Base-by-base conservation (phyloP, 164 flowering plant genomes). In the Kingdonia uniflora region DNA sequence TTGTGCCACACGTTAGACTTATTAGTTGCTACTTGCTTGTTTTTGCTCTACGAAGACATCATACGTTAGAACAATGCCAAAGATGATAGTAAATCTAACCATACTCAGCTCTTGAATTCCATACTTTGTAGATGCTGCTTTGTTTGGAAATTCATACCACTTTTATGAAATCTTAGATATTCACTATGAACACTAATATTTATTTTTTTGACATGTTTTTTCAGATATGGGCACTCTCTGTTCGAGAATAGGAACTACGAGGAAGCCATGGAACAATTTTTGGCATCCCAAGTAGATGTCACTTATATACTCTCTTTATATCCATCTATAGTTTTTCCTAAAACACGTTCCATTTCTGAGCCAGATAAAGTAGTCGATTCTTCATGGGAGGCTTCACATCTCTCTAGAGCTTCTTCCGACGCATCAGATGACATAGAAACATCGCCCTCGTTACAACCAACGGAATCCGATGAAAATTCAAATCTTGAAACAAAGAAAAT, bases 211-310 rank as follows among this genome's bases (percentile, higher is more conserved):
- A 10, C 6, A 22, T 56, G 22, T 51, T 62, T 64, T 38, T 65
- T 62, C 79, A 84, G 91, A 65, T 94, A 82, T 74, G 99, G 92
- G 42, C 97, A 87, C 65, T 67, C 79, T 71, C 76, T 94, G 26
- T 89, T 85, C 68, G 95, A 94, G 38, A 94, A 73, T 72, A 87
- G 84, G 50, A 79, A 75, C 85, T 87, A 89, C 59, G 97, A 94
- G 74, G 94, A 89, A 57, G 97, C 99, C 52, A 89, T 94, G 97
- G 97, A 94, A 54, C 96, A 94, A 47, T 94, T 94, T 74, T 51
- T 74, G 66, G 87, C 82, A 61, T 90, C 99, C 66, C 92, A 84
- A 76, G 95, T 85, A 11, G 95, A 94, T 59, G 80, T 89, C 52
- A 83, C 86, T 11, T 83, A 87, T 68, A 92, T 89, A 51, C 95